phyloP scores from a whole-genome alignment of 306 rosid genomes.

The Acacia melanoxylon region DNA sequence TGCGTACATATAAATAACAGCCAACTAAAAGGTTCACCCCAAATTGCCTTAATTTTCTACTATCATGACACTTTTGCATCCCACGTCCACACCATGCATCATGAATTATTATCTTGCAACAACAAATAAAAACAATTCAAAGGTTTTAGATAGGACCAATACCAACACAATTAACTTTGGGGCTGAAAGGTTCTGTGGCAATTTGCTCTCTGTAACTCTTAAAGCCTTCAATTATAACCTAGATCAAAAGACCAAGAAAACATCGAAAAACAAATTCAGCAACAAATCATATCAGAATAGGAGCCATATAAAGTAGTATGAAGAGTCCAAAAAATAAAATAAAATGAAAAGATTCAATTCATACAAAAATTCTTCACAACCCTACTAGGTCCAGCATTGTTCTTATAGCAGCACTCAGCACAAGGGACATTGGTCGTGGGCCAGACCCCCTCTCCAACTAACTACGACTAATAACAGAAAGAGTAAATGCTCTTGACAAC shows the following conservation, averaged over 20 bases:
- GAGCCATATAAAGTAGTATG: not conserved
- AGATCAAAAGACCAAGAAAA: slow-evolving; percentile 12
- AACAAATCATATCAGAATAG: slow-evolving; percentile 8
- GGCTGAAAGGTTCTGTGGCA: slow-evolving; percentile 94
- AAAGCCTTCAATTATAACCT: slow-evolving; percentile 93
- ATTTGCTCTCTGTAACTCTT: slow-evolving; percentile 94
- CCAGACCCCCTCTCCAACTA: not conserved
- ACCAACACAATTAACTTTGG: slow-evolving; percentile 99
- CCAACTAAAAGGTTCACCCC: not conserved
- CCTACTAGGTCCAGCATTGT: not conserved
- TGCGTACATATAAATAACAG: not conserved
- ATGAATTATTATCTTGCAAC: slow-evolving; percentile 5
- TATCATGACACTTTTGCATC: slow-evolving; percentile 2
- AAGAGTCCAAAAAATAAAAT: not conserved
- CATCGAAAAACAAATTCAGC: slow-evolving; percentile 4
- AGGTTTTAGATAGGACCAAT: slow-evolving; percentile 37
- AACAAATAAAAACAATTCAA: slow-evolving; percentile 20
- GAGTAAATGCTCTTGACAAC: not conserved
- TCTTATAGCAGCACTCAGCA: not conserved
- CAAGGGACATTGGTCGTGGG: not conserved
- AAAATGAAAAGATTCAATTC: not conserved
- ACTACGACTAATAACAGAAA: not conserved
- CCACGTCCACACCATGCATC: slow-evolving; percentile 2
- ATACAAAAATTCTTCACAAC: not conserved
- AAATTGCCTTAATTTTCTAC: not conserved